Evolutionary conservation across 2,329 filamentous ascomycete genomes (phyloP), one percentile per base, ranked within the genome.

Genomic region (Ascocoryne sarcoides): DNA sequence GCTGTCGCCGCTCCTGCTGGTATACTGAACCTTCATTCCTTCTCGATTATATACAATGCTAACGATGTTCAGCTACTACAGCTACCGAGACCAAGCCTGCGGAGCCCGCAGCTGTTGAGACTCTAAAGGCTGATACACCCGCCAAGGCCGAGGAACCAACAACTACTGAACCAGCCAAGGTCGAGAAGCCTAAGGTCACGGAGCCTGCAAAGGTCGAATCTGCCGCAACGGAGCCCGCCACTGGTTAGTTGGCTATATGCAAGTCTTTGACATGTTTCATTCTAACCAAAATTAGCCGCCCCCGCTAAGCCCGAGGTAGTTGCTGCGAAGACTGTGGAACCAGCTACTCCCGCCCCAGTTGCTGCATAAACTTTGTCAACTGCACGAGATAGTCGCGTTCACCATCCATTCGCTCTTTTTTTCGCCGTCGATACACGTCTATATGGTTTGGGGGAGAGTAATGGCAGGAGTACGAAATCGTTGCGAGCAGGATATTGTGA

Each of bases 401-500:
- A 16, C n/a, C 4, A 4, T 35, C 8, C 4, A 35, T n/a, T 35
- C 17, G 8, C 19, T 20, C 16, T 20, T 16, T 18, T 35, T 17
- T 19, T 47, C 46, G 42, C 18, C n/a, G 26, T 36, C 29, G 41
- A 21, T 15, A 31, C 21, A 37, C 37, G 34, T 33, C 23, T 32
- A 45, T 10, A 19, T n/a, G 15, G 7, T 16, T 12, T 49, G 42
- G 49, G 32, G 40, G 42, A 17, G 21, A 12, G 44, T 56, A 55
- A 55, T 56, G 51, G 51, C 45, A 47, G 52, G 42, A 43, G 50
- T 48, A n/a, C 35, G 32, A 36, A 32, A 31, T 36, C 17, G 36
- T 32, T 32, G 37, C 40, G 44, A 40, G 45, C 46, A 46, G 47
- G 49, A 50, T 51, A 51, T 43, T 15, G 40, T 30, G 40, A 36